A percentile compares a stretch with the other conserved stretches of the same genome.
Evolutionary conservation across 768 basidiomycete genomes (phyloP).

Genomic region (Tricholoma matsutake): DNA sequence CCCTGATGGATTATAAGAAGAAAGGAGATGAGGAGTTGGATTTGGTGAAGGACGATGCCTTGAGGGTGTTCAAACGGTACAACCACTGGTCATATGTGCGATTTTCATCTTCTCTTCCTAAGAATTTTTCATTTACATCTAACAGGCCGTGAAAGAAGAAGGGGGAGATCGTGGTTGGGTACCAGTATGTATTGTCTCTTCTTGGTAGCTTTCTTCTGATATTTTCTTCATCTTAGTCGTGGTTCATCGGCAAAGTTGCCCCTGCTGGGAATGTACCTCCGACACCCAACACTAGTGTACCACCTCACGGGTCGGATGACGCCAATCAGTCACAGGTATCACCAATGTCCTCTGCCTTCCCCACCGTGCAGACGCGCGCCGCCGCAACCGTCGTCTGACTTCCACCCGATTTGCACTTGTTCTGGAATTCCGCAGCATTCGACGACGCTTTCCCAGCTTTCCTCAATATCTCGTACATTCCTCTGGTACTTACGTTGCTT

Average conservation of each 20-base stretch:
- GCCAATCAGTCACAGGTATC: conserved; percentile 55
- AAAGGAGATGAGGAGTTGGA: conserved; percentile 93
- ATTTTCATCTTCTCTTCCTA: conserved; percentile 14
- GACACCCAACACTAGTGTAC: conserved; percentile 41
- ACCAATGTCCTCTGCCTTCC: conserved; percentile 85
- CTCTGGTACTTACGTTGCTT: neutral
- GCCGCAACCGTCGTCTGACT: conserved; percentile 18
- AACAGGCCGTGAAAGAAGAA: conserved; percentile 88
- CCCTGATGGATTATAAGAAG: conserved; percentile 94
- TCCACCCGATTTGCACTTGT: neutral
- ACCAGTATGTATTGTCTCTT: conserved; percentile 50
- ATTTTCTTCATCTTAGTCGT: conserved; percentile 49
- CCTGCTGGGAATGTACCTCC: conserved; percentile 47
- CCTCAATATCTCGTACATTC: neutral
- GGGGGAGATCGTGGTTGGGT: conserved; percentile 97
- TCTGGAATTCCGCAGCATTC: neutral
- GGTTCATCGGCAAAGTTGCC: conserved; percentile 90
- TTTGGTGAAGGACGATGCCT: conserved; percentile 79
- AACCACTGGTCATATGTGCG: conserved; percentile 95
- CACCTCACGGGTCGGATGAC: conserved; percentile 33
- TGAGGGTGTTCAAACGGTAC: conserved; percentile 96
- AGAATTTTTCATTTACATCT: conserved; percentile 3
- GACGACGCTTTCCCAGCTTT: neutral
- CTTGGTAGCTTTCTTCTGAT: conserved; percentile 7
- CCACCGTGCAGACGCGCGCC: conserved; percentile 41